A percentile compares a stretch with the other conserved stretches of the same genome.
phyloP scores from a whole-genome alignment of 169 alveolate genomes.

The Perkinsus marinus region DNA sequence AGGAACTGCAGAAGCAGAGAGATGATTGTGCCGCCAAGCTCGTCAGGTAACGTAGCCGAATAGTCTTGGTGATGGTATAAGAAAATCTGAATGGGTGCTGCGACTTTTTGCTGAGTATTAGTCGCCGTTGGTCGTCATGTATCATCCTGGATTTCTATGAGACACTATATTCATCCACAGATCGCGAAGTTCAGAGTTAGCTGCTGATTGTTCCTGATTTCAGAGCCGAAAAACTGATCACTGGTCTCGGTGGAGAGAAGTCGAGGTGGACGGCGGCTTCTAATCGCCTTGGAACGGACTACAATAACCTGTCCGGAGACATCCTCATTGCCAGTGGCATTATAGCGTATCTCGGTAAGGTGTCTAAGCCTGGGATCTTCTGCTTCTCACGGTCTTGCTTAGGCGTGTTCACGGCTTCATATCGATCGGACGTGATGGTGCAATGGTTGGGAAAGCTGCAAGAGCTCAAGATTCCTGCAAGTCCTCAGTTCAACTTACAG shows the following conservation, averaged over 20 bases:
- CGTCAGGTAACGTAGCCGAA: neutral
- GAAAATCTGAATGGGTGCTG: constrained; percentile 66
- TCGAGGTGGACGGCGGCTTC: constrained; percentile 77
- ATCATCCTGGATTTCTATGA: too few relatives aligned
- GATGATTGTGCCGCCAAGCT: constrained; percentile 49
- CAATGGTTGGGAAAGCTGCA: neutral
- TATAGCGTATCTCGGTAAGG: constrained; percentile 55
- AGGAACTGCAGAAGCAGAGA: constrained; percentile 50
- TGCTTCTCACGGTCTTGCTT: too few relatives aligned
- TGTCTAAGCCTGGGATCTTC: too few relatives aligned
- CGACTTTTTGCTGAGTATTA: too few relatives aligned
- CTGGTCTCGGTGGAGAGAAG: constrained; percentile 76
- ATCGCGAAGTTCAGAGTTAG: too few relatives aligned
- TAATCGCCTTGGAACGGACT: too few relatives aligned
- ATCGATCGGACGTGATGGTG: constrained; percentile 46
- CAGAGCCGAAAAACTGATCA: constrained; percentile 75
- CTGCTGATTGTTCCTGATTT: too few relatives aligned
- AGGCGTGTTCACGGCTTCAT: too few relatives aligned
- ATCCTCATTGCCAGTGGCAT: constrained; percentile 72
- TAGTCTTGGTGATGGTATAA: constrained; percentile 57
- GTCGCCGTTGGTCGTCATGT: too few relatives aligned
- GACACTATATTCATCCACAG: too few relatives aligned
- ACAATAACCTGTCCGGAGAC: constrained; percentile 69
- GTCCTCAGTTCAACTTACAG: too few relatives aligned
- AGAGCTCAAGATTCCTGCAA: too few relatives aligned